Base-by-base conservation (phyloP, 2,329 filamentous ascomycete species). In the Ophiostoma fasciatum region DNA sequence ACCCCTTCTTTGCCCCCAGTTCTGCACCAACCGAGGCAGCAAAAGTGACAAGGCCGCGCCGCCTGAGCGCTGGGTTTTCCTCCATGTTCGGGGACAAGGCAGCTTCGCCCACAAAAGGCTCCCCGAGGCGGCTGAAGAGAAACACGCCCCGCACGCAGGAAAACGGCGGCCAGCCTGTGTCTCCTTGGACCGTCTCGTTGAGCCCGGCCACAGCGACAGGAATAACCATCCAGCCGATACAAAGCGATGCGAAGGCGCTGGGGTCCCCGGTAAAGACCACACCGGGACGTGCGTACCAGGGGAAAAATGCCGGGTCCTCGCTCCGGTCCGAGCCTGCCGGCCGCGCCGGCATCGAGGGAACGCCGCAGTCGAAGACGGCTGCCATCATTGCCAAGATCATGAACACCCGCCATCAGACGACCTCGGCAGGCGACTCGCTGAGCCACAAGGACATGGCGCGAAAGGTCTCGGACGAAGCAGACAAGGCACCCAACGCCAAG, bases 321-420 rank as follows among this genome's bases (percentile, higher is more conserved):
- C 28, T 25, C 14, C 32, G 10, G 21, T 36, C 35, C 4, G 35
- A 37, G 12, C 39, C 39, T 17, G 35, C 35, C 4, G 26, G 33
- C 1, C 32, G 28, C 23, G 32, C 35, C 5, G 36, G 35, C 4
- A 23, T 37, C 7, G 39, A 20, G 2, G 32, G 5, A 4, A 38
- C 37, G 3, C 31, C 40, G 1, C 43, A 42, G 14, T 45, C 43
- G 7, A 45, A 43, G 14, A 41, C 43, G 10, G 38, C 39, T 2
- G 35, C 41, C 1, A 9, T 45, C 22, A 43, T 45, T 31, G 38
- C 43, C 12, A 40, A 40, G 5, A 41, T 45, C 33, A 41, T 38
- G 22, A 40, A 38, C 17, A 22, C 38, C 9, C 36, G 28, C 9
- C 31, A 33, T 31, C 20, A 33, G 9, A 25, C 17, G 4, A 28